phyloP scores from a whole-genome alignment of 768 basidiomycete species.

The Termitomyces titanicus region DNA sequence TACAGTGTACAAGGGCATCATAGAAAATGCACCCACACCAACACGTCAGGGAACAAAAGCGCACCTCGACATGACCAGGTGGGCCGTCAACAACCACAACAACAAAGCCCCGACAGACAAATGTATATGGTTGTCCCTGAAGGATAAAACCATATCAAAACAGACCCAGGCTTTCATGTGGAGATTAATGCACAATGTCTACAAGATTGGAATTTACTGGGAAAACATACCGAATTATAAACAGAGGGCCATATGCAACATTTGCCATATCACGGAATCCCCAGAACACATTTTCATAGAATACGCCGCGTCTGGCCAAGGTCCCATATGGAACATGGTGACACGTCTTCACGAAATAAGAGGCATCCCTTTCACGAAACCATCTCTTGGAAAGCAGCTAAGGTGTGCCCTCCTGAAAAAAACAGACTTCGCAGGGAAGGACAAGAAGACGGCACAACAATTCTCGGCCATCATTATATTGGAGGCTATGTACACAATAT shows the following conservation, averaged over 20 bases:
- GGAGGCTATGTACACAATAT: constrained; percentile 27
- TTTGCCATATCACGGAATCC: constrained; percentile 17
- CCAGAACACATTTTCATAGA: constrained; percentile 27
- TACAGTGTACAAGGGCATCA: neutral
- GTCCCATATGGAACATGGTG: too few species aligned
- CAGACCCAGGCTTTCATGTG: constrained; percentile 16
- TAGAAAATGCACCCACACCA: neutral
- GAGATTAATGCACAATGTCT: constrained; percentile 19
- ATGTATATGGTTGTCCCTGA: neutral
- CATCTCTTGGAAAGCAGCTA: too few species aligned
- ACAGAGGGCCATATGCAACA: constrained; percentile 8
- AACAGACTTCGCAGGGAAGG: too few species aligned
- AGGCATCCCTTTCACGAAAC: too few species aligned
- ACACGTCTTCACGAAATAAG: too few species aligned
- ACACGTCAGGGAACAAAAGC: neutral
- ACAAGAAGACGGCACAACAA: too few species aligned
- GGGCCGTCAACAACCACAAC: neutral
- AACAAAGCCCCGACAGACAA: neutral
- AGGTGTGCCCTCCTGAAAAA: too few species aligned
- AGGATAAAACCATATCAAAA: neutral
- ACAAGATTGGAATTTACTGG: constrained; percentile 26
- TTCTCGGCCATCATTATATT: constrained; percentile 23
- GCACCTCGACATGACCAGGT: neutral
- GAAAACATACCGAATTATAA: constrained; percentile 13
- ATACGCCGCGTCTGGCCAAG: constrained; percentile 19